Conservation (phyloP, 495 filamentous ascomycete genomes). For the Aspergillus heteromorphus region DNA sequence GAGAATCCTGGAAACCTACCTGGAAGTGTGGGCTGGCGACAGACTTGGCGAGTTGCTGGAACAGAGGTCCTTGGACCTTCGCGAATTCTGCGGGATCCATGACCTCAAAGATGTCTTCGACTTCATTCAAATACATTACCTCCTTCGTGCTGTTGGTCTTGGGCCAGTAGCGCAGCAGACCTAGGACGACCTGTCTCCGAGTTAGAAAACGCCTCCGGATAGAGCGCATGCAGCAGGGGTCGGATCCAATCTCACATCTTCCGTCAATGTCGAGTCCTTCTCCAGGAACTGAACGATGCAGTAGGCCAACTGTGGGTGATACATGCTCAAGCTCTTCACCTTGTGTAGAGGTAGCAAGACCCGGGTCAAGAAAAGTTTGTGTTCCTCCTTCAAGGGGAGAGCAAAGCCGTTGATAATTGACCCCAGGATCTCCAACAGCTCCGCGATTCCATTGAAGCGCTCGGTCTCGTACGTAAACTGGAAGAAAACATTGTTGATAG, state of each 20-base stretch:
- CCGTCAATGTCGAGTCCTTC: constrained; percentile 94
- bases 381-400: constrained; percentile 94
- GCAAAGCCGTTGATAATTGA: constrained; percentile 99
- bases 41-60: constrained; percentile 95
- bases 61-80: constrained; percentile 95
- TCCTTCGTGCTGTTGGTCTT: constrained; percentile 99
- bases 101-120: constrained; percentile 99
- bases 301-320: constrained; percentile 96
- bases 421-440: constrained; percentile 92
- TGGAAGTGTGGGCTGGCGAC: constrained; percentile 99
- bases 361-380: constrained; percentile 94
- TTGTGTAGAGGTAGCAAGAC: constrained; percentile 94
- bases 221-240: neutral
- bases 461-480: constrained; percentile 99
- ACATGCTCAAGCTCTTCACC: constrained; percentile 99
- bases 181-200: constrained; percentile 72
- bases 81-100: constrained; percentile 99
- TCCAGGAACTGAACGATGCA: constrained; percentile 99
- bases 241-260: constrained; percentile 62
- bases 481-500: constrained; percentile 99
- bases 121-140: constrained; percentile 99
- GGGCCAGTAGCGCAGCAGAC: constrained; percentile 93
- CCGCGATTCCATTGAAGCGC: constrained; percentile 96
- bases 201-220: constrained; percentile 3
- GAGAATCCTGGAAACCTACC: constrained; percentile 34